Conservation (phyloP, 73 alveolate species). For the Urostyla sp. region DNA sequence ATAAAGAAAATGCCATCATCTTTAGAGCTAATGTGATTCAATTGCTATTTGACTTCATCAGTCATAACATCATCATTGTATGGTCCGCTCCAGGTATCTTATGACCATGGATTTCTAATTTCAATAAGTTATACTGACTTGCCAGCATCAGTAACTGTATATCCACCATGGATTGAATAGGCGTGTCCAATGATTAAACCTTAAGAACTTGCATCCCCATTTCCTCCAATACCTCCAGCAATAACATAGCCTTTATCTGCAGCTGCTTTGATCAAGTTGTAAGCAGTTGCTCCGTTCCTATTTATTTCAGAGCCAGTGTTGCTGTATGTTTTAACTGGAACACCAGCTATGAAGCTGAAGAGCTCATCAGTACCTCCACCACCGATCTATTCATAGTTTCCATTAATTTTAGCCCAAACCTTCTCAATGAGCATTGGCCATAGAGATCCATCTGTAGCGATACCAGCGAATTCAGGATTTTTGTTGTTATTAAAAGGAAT, state of each 20-base stretch:
- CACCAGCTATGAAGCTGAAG: constrained; percentile 31
- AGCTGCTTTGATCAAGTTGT: background rate
- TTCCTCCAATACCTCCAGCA: constrained; percentile 52
- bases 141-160: constrained; percentile 8
- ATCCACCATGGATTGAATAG: constrained; percentile 1
- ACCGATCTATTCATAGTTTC: constrained; percentile 41
- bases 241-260: constrained; percentile 1
- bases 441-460: constrained; percentile 25
- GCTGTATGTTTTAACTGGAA: constrained; percentile 11
- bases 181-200: constrained; percentile 48
- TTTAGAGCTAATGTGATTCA: constrained; percentile 36
- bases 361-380: constrained; percentile 42
- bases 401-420: constrained; percentile 35
- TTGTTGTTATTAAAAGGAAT: constrained; percentile 18
- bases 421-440: constrained; percentile 27
- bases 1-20: constrained; percentile 49
- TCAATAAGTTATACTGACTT: background rate
- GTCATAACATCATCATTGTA: constrained; percentile 14
- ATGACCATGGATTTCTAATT: constrained; percentile 49
- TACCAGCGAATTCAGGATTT: background rate
- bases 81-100: constrained; percentile 43
- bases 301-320: constrained; percentile 37
- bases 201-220: constrained; percentile 6
- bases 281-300: constrained; percentile 16
- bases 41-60: background rate